Evolutionary conservation across 768 basidiomycete genomes (phyloP).

Genomic region (Macrolepiota dolichaula): DNA sequence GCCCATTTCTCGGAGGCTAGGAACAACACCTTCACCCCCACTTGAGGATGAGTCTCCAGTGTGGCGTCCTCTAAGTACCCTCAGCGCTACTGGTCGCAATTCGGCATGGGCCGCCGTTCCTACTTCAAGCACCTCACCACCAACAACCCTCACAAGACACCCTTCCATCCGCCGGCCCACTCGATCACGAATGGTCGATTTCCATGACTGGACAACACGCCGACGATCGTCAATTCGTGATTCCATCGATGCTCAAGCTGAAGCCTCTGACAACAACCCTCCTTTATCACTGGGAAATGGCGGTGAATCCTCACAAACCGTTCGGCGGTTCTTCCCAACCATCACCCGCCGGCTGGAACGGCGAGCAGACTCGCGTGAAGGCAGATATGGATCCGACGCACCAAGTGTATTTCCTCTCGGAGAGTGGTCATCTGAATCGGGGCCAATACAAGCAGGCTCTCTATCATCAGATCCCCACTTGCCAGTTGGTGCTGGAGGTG

Average conservation of each 20-base stretch:
- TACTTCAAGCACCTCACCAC: constrained; percentile 14
- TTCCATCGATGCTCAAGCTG: constrained; percentile 22
- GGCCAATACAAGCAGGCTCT: not conserved
- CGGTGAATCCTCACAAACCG: constrained; percentile 5
- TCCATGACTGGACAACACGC: constrained; percentile 68
- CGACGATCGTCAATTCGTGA: constrained; percentile 53
- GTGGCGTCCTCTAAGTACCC: constrained; percentile 6
- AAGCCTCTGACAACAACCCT: constrained; percentile 20
- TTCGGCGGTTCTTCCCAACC: constrained; percentile 14
- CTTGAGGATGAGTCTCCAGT: constrained; percentile 15
- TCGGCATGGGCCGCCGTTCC: constrained; percentile 16
- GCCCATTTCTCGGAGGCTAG: constrained; percentile 18
- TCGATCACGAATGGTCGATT: constrained; percentile 57
- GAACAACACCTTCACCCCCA: constrained; percentile 29
- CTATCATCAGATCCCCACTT: not conserved
- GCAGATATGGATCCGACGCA: not conserved
- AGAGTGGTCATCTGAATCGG: not conserved
- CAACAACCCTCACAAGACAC: constrained; percentile 45
- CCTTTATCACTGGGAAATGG: not conserved
- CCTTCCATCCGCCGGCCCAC: constrained; percentile 58
- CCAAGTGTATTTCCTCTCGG: not conserved
- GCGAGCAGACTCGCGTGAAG: not conserved
- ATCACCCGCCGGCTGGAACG: constrained; percentile 6
- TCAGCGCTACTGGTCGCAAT: not conserved
- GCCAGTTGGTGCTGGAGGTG: not conserved